Conservation (phyloP, 2,329 filamentous ascomycete genomes). For the Ophiocordyceps camponoti-rufipedis region DNA sequence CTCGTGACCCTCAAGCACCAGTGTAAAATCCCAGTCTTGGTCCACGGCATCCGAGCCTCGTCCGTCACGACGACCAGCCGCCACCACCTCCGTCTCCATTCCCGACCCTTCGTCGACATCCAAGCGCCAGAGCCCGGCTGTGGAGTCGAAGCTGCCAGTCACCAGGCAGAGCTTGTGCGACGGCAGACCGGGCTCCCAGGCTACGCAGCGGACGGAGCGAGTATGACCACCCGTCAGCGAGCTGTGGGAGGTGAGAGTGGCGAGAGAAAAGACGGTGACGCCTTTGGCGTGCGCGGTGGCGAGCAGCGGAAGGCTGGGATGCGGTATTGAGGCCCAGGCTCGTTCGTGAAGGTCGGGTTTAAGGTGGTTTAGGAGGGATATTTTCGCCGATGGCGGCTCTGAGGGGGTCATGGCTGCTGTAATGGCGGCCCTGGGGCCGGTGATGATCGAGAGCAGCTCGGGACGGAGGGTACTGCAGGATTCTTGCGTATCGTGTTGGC, state of each 20-base stretch:
- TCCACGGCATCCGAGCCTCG: conserved; percentile 18
- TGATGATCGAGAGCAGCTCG: no score
- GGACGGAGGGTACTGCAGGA: no score
- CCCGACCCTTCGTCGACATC: conserved; percentile 13
- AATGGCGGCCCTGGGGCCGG: not conserved
- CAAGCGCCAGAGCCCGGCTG: conserved; percentile 67
- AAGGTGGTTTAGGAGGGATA: conserved; percentile 30
- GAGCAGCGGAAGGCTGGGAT: conserved; percentile 72
- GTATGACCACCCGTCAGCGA: conserved; percentile 75
- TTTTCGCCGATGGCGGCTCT: conserved; percentile 4
- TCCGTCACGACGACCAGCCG: conserved; percentile 13
- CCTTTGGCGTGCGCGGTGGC: conserved; percentile 79
- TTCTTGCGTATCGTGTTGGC: no score
- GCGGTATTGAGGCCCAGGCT: conserved; percentile 71
- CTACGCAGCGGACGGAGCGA: conserved; percentile 66
- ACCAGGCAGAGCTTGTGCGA: conserved; percentile 57
- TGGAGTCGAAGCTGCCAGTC: conserved; percentile 86
- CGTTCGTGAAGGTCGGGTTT: conserved; percentile 45
- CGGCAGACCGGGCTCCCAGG: conserved; percentile 65
- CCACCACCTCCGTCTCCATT: conserved; percentile 1
- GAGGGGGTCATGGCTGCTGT: not conserved
- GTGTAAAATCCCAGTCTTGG: conserved; percentile 76
- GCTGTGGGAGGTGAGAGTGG: conserved; percentile 61
- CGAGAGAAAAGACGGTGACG: conserved; percentile 77
- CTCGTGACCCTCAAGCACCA: conserved; percentile 88